These are phyloP conservation scores for Puccinia polysora DNA, from an alignment of 1,284 basidiomycete genomes.

Conservation along the genomic window DNA sequence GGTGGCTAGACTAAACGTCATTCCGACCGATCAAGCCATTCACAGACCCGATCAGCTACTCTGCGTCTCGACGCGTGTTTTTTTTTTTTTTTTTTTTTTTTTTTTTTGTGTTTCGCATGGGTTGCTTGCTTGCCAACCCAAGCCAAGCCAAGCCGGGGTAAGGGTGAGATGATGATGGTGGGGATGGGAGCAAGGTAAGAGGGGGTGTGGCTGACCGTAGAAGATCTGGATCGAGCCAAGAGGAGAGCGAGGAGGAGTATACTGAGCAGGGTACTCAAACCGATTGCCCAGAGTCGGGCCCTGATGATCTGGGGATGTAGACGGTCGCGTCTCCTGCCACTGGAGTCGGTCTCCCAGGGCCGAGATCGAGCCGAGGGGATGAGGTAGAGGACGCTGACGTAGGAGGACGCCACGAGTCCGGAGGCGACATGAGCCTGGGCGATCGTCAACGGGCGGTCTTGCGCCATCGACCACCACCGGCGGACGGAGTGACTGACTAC, in stretches of 20 bases:
- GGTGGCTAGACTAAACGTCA: conserved; percentile 48
- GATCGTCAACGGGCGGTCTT: no score
- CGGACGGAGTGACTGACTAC: no score
- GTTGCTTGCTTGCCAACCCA: background rate
- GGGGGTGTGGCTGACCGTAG: background rate
- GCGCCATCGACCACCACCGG: no score
- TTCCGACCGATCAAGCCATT: conserved; percentile 31
- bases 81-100: no score
- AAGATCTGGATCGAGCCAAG: no score
- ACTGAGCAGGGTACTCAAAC: conserved; percentile 10
- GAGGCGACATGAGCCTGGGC: background rate
- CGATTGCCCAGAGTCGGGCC: conserved; percentile 24
- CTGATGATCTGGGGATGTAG: conserved; percentile 24
- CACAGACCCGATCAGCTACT: background rate
- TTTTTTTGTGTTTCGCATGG: no score
- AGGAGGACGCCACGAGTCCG: conserved; percentile 9
- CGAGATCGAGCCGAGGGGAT: conserved; percentile 17
- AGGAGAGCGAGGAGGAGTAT: conserved; percentile 1
- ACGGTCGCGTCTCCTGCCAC: conserved; percentile 19
- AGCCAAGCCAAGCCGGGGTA: no score
- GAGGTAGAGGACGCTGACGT: conserved; percentile 29
- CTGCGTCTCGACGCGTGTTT: no score
- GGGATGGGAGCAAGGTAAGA: background rate
- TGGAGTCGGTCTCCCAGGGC: background rate
- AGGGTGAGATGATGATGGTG: no score